These are phyloP conservation scores for Jamesozyma spencerorum DNA, from an alignment of 805 yeast genomes.

Conservation along the genomic window DNA sequence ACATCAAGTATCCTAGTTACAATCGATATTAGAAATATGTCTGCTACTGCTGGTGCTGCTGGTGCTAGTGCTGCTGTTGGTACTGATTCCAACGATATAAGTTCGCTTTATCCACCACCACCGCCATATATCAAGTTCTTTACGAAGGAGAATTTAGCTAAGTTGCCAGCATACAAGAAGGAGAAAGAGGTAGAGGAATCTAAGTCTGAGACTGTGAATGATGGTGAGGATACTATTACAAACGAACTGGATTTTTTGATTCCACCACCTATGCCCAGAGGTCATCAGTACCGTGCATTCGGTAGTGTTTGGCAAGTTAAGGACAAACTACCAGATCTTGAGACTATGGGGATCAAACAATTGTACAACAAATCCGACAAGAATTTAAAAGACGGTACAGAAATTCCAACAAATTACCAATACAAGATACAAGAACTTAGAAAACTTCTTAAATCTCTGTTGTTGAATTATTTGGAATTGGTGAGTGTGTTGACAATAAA, in stretches of 20 bases:
- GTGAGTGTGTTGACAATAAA: constrained; percentile 67
- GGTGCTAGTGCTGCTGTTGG: constrained; percentile 12
- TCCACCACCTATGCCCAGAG: constrained; percentile 59
- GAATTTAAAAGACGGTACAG: not conserved
- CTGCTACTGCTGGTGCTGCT: not conserved
- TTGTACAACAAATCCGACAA: constrained; percentile 41
- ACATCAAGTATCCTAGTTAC: too few species aligned
- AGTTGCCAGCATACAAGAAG: constrained; percentile 27
- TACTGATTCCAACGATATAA: constrained; percentile 27
- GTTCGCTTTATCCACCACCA: constrained; percentile 90
- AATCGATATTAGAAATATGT: too few species aligned
- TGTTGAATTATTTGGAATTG: constrained; percentile 73
- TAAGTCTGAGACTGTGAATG: constrained; percentile 19
- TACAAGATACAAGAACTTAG: constrained; percentile 62
- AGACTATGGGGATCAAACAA: constrained; percentile 69
- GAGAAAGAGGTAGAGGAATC: constrained; percentile 12
- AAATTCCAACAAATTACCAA: constrained; percentile 31
- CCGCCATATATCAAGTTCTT: constrained; percentile 74
- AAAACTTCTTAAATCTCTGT: constrained; percentile 65
- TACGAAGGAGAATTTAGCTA: constrained; percentile 55
- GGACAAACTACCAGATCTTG: constrained; percentile 67
- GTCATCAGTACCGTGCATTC: constrained; percentile 68
- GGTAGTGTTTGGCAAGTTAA: constrained; percentile 79
- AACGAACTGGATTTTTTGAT: constrained; percentile 41
- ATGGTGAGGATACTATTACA: constrained; percentile 28